These are phyloP conservation scores for Cryoendolithus antarcticus DNA, from an alignment of 2,329 filamentous ascomycete species.

Conservation along the genomic window DNA sequence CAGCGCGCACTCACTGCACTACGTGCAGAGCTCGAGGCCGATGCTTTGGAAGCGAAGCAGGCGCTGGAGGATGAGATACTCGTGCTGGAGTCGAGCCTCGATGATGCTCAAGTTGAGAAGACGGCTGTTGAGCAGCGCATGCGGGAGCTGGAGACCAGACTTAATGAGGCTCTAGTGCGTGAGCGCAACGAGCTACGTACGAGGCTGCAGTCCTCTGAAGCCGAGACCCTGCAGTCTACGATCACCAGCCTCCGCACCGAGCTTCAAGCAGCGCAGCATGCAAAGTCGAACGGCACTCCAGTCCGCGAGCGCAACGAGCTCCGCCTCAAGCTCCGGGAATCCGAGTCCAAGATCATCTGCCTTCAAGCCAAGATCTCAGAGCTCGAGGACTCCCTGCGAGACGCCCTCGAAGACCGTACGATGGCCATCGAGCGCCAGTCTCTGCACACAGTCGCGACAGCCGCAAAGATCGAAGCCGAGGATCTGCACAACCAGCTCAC, in stretches of 20 bases:
- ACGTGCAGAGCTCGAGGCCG: slow-evolving; percentile 34
- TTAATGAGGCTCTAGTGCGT: slow-evolving; percentile 22
- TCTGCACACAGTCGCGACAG: slow-evolving; percentile 48
- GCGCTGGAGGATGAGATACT: slow-evolving; percentile 46
- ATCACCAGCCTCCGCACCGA: slow-evolving; percentile 25
- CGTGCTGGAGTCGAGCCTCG: slow-evolving; percentile 31
- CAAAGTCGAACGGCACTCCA: slow-evolving; percentile 15
- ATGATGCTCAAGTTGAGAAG: slow-evolving; percentile 36
- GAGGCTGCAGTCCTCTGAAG: slow-evolving; percentile 19
- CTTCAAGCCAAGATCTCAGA: slow-evolving; percentile 45
- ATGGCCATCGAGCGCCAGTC: slow-evolving; percentile 45
- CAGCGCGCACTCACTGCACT: slow-evolving; percentile 37
- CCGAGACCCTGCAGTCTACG: slow-evolving; percentile 20
- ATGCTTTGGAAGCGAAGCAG: slow-evolving; percentile 24
- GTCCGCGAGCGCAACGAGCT: slow-evolving; percentile 24
- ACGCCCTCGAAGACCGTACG: slow-evolving; percentile 39
- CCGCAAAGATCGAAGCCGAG: slow-evolving; percentile 42
- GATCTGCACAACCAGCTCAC: slow-evolving; percentile 57
- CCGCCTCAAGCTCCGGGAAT: slow-evolving; percentile 21
- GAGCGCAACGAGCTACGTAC: slow-evolving; percentile 24
- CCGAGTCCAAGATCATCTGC: slow-evolving; percentile 21
- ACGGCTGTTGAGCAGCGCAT: slow-evolving; percentile 48
- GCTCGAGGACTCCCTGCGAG: slow-evolving; percentile 45
- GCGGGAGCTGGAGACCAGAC: slow-evolving; percentile 25
- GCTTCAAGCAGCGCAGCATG: slow-evolving; percentile 17